Conservation (phyloP, 192 early-diverging fungal species). For the Dissophora ornata region DNA sequence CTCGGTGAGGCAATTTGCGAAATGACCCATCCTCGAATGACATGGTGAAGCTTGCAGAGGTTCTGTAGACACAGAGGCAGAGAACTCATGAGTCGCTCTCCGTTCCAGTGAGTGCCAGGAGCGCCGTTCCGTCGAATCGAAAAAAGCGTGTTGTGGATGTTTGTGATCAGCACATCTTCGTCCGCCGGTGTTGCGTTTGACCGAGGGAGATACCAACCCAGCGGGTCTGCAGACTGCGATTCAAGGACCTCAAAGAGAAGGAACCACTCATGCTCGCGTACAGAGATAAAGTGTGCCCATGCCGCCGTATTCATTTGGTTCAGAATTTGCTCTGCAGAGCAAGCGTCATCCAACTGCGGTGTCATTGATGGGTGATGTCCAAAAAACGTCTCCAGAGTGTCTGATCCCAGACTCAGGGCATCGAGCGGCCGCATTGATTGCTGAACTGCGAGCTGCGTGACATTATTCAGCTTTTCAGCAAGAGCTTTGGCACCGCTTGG, state of each 20-base stretch:
- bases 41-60: constrained; percentile 72
- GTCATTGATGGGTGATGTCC: neutral
- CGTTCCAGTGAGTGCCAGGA: constrained; percentile 58
- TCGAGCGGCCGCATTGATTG: constrained; percentile 37
- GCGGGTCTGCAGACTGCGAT: constrained; percentile 57
- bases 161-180: constrained; percentile 72
- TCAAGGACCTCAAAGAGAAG: constrained; percentile 60
- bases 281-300: constrained; percentile 42
- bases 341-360: constrained; percentile 38
- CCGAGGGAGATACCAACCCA: constrained; percentile 60
- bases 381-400: constrained; percentile 32
- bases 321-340: constrained; percentile 30
- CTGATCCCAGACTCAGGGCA: neutral
- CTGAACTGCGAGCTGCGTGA: constrained; percentile 28
- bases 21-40: constrained; percentile 76
- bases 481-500: neutral
- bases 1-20: constrained; percentile 64
- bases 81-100: constrained; percentile 64
- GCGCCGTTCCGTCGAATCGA: constrained; percentile 60
- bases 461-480: neutral
- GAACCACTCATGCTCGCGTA: constrained; percentile 62
- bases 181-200: constrained; percentile 31
- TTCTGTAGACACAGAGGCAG: constrained; percentile 75
- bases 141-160: constrained; percentile 73
- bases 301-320: constrained; percentile 50